Evolutionary conservation across 2,329 filamentous ascomycete species (phyloP), one percentile per base, ranked within the genome.

Genomic region (Zalaria sp.): DNA sequence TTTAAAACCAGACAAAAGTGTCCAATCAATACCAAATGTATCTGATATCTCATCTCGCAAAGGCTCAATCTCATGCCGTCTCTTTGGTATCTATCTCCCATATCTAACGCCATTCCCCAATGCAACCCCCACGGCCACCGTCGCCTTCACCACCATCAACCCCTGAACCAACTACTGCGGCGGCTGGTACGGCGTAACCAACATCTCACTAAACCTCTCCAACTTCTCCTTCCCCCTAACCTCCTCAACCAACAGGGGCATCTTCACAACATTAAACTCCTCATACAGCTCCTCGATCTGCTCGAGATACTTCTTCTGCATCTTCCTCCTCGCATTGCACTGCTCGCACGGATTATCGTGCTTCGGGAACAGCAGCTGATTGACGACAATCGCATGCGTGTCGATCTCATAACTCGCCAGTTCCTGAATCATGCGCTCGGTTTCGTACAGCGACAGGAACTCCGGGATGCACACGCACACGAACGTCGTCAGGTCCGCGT

Each of bases 341-440:
- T 98, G 91, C 48, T 95, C 87, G 64, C 91, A 98, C 31, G 77
- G 74, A 58, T 82, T 93, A 41, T 79, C 81, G 50, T 80, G 73
- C 63, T 83, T 84, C 11, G 91, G 91, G 68, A 94, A 98, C 43
- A 98, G 70, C 51, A 98, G 73, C 71, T 98, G 91, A 65, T 98
- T 98, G 56, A 98, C 91, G 37, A 98, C 91, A 60, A 98, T 96
- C 58, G 82, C 79, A 67, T 96, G 91, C 5, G 89, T 94, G 62
- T 98, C 91, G 60, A 98, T 98, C 57, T 81, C 72, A 67, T 94
- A 98, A 60, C 76, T 83, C 38, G 86, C 80, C 47, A 98, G 72
- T 69, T 98, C 91, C 71, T 98, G 91, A 55, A 98, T 96, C 91
- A 98, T 96, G 55, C 91, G 83, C 71, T 98, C 91, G 47, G 91